phyloP scores from a whole-genome alignment of 176 grass and related monocot genomes.

The Leersia perrieri region DNA sequence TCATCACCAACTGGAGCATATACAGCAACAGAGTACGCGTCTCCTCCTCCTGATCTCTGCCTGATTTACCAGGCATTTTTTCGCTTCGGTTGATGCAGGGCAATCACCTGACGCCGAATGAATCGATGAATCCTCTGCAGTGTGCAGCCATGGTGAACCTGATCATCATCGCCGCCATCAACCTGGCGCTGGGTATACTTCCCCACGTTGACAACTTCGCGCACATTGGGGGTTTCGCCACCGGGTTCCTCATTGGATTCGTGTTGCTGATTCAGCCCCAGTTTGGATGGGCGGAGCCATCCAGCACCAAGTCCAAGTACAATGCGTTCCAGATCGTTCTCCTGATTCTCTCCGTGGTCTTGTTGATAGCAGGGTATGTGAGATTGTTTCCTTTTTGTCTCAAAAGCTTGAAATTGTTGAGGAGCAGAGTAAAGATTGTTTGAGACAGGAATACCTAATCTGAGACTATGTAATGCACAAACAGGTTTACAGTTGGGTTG shows the following conservation, averaged over 20 bases:
- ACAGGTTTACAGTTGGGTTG: constrained; percentile 58
- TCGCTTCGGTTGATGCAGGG: not conserved
- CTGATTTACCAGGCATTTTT: not conserved
- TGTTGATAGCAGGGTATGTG: constrained; percentile 59
- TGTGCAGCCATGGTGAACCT: constrained; percentile 60
- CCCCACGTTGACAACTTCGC: constrained; percentile 86
- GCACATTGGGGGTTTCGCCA: constrained; percentile 70
- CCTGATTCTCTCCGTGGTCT: constrained; percentile 36
- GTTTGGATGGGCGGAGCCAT: constrained; percentile 57
- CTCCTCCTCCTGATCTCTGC: not conserved
- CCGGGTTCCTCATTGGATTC: constrained; percentile 74
- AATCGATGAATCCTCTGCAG: constrained; percentile 12
- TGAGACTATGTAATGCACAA: not conserved
- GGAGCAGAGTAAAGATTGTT: too few species aligned
- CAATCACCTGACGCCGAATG: not conserved
- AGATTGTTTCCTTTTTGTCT: not conserved
- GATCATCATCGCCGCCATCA: constrained; percentile 67
- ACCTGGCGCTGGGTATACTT: constrained; percentile 75
- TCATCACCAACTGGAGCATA: constrained; percentile 85
- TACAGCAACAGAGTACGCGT: constrained; percentile 64
- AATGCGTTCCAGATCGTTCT: constrained; percentile 60
- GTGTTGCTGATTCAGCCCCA: constrained; percentile 72
- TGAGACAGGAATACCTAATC: not conserved
- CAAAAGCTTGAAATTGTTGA: not conserved
- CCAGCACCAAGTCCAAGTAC: constrained; percentile 46